Conservation (phyloP, 164 flowering plant genomes). For the Aristolochia californica region DNA sequence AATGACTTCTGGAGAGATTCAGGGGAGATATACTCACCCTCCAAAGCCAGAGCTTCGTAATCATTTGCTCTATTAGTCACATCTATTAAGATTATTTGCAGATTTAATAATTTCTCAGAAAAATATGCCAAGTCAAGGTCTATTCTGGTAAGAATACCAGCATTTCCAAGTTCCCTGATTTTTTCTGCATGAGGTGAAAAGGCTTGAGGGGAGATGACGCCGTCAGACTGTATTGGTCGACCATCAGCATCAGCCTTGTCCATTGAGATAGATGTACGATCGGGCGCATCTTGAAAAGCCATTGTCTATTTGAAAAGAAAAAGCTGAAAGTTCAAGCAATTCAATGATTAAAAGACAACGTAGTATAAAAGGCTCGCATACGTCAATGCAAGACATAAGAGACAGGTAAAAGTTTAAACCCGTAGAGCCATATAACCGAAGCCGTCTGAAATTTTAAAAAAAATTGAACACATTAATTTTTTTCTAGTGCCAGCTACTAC, state of each 20-base stretch:
- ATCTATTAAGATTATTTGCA: constrained; percentile 60
- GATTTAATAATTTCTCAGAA: constrained; percentile 72
- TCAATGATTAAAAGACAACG: too few species aligned
- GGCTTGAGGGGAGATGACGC: constrained; percentile 17
- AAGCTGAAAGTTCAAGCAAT: too few species aligned
- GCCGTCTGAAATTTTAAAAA: too few species aligned
- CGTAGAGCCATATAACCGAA: too few species aligned
- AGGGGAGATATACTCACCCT: constrained; percentile 18
- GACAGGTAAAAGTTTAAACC: too few species aligned
- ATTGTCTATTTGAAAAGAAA: not conserved
- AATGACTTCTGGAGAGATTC: constrained; percentile 42
- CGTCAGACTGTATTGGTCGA: constrained; percentile 17
- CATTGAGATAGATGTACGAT: not conserved
- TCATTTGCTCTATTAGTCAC: constrained; percentile 61
- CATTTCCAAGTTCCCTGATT: constrained; percentile 28
- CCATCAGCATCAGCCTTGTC: constrained; percentile 20
- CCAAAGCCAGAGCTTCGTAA: constrained; percentile 46
- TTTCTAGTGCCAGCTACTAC: too few species aligned
- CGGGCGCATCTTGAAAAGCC: constrained; percentile 1
- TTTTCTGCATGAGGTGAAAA: constrained; percentile 32
- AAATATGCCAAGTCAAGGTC: constrained; percentile 61
- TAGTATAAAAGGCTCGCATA: too few species aligned
- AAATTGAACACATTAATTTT: too few species aligned
- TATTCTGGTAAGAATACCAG: constrained; percentile 34
- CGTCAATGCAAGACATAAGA: too few species aligned